A percentile compares a stretch with the other conserved stretches of the same genome.
These are phyloP conservation scores for Myriangium duriaei DNA, from an alignment of 2,329 filamentous ascomycete species.

Conservation along the genomic window DNA sequence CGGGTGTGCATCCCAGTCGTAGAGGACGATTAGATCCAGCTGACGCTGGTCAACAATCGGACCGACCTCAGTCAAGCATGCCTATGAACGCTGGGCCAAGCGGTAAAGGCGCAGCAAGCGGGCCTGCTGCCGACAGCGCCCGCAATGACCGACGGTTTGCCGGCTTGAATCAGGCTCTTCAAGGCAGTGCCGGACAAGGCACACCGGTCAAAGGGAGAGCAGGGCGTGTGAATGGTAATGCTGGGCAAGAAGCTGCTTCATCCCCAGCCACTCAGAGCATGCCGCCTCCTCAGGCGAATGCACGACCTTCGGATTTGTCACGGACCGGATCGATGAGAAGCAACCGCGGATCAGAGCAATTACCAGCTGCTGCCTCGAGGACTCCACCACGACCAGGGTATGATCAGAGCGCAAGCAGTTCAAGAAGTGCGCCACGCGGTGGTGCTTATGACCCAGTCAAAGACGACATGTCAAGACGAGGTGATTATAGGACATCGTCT, in stretches of 20 bases:
- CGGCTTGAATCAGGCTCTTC: conserved; percentile 14
- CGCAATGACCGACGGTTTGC: conserved; percentile 22
- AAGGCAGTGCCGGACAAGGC: conserved; percentile 8
- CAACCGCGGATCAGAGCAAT: conserved; percentile 1
- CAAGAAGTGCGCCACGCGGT: conserved; percentile 6
- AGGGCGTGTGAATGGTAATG: neutral
- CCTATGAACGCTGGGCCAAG: conserved; percentile 19
- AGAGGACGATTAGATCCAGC: conserved; percentile 15
- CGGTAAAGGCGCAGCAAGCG: conserved; percentile 18
- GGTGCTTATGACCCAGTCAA: conserved; percentile 13
- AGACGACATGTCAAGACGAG: conserved; percentile 1
- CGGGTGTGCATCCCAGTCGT: conserved; percentile 21
- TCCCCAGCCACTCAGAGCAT: conserved; percentile 8
- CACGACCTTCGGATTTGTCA: conserved; percentile 5
- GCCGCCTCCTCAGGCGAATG: neutral
- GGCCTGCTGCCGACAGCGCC: conserved; percentile 16
- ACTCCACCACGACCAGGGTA: conserved; percentile 2
- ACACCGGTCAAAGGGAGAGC: conserved; percentile 5
- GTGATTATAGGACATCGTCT: conserved; percentile 1
- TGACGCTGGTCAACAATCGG: conserved; percentile 17
- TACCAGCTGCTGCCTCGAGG: neutral
- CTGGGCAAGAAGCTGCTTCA: conserved; percentile 4
- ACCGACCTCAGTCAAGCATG: conserved; percentile 16
- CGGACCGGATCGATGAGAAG: neutral
- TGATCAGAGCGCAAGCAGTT: conserved; percentile 1